phyloP scores from a whole-genome alignment of 2,329 filamentous ascomycete species.

The Trichoderma sp. region DNA sequence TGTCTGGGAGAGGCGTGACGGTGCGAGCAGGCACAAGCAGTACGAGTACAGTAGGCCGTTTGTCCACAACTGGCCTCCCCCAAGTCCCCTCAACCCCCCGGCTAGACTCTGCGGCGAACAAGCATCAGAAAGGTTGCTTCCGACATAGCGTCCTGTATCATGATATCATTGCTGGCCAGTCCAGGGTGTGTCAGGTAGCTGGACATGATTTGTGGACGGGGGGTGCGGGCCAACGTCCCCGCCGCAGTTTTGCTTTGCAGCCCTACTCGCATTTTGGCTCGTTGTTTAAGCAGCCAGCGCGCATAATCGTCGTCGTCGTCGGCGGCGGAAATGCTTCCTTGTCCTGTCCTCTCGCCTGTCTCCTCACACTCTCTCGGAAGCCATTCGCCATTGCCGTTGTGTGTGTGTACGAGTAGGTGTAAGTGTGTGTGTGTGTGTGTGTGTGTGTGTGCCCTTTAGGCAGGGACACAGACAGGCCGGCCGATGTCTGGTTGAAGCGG shows the following conservation, averaged over 20 bases:
- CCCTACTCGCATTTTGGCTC: slow-evolving; percentile 13
- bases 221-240: slow-evolving; percentile 15
- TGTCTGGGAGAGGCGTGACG: not conserved
- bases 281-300: slow-evolving; percentile 11
- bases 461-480: slow-evolving; percentile 4
- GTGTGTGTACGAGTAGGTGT: not conserved
- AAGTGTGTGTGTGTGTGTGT: not conserved
- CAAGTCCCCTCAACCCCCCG: slow-evolving; percentile 1
- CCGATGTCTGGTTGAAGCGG: not conserved
- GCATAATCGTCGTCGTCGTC: slow-evolving; percentile 9
- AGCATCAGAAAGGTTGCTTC: slow-evolving; percentile 23
- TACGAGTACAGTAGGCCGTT: not conserved
- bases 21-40: not conserved
- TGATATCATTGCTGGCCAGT: slow-evolving; percentile 34
- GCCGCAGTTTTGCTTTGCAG: slow-evolving; percentile 17
- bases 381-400: not conserved
- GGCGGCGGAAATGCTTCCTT: not conserved
- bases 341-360: not conserved
- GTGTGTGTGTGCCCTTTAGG: slow-evolving; percentile 10
- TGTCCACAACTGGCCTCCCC: slow-evolving; percentile 4
- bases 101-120: slow-evolving; percentile 19
- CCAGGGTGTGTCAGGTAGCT: slow-evolving; percentile 4
- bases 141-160: slow-evolving; percentile 28
- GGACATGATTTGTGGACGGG: slow-evolving; percentile 22
- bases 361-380: not conserved